Evolutionary conservation across 495 filamentous ascomycete species (phyloP), one percentile per base, ranked within the genome.

Genomic region (Daldinia concentrica): DNA sequence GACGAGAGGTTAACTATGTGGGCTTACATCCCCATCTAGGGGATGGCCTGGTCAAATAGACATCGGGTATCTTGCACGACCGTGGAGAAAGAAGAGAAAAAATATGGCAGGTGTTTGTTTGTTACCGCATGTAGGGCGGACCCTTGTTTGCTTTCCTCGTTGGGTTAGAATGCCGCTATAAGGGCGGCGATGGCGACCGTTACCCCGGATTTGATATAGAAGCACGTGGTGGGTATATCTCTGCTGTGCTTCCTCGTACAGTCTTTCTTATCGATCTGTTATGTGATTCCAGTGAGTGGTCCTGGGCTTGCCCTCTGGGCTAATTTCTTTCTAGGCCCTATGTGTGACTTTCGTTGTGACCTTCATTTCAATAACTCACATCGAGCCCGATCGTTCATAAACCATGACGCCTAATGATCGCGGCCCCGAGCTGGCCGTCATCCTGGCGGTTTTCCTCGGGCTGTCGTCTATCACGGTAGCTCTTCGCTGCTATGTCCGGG

Each of bases 401-500:
- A 57, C 36, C 22, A 73, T 73, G 69, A 29, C 66, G 22, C 15
- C 24, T 19, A 24, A 64, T 11, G 39, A 75, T 55, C 69, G 72
- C n/a, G 74, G 76, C 24, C 71, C 71, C 19, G 36, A 74, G 66
- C 63, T 76, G 7, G 71, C 54, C 8, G 55, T 41, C 14, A 26
- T 67, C 14, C 55, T 71, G 0, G 4, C 56, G 8, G 34, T 52
- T n/a, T 70, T 76, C 14, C 59, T 76, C 29, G 71, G 62, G 1
- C 27, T 78, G 17, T 59, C 71, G 22, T 36, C 56, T 8, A 37
- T 76, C 41, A 70, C 66, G 7, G 64, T 74, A 9, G 41, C 59
- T 7, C 74, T 78, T 22, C 65, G 76, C 12, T 76, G 71, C 58
- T 78, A 74, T 61, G 71, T 76, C 9, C 61, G 68, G 29, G 30